Evolutionary conservation across 345 rosid genomes (phyloP).

Genomic region (Melaleuca alternifolia): DNA sequence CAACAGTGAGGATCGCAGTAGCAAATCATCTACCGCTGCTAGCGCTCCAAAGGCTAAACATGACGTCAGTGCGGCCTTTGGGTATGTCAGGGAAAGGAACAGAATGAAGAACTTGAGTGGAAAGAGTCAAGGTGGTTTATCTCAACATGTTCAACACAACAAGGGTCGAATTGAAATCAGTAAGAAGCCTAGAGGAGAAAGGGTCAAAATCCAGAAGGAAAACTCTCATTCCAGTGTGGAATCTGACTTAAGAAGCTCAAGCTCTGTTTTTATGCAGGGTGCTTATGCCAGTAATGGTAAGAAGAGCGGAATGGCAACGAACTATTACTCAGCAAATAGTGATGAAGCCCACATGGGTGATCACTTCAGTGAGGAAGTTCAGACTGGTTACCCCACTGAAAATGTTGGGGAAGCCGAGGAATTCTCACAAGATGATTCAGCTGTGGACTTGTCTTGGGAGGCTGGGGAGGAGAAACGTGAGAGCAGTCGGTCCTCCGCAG

Average conservation of each 20-base stretch:
- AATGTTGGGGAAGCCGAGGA: slow-evolving; percentile 31
- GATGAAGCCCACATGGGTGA: slow-evolving; percentile 37
- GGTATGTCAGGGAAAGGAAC: slow-evolving; percentile 31
- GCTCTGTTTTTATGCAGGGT: slow-evolving; percentile 73
- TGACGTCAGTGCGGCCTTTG: slow-evolving; percentile 24
- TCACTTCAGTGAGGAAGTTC: slow-evolving; percentile 32
- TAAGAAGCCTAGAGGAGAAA: slow-evolving; percentile 76
- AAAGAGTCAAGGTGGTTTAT: slow-evolving; percentile 25
- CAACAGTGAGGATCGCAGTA: slow-evolving; percentile 59
- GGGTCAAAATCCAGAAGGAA: slow-evolving; percentile 67
- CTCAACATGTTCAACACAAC: slow-evolving; percentile 36
- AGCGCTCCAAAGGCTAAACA: slow-evolving; percentile 42
- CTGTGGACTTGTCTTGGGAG: slow-evolving; percentile 29
- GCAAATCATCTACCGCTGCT: slow-evolving; percentile 74
- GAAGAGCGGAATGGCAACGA: slow-evolving; percentile 28
- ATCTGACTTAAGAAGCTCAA: slow-evolving; percentile 90
- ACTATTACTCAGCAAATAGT: slow-evolving; percentile 48
- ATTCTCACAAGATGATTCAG: slow-evolving; percentile 34
- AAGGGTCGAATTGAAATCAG: slow-evolving; percentile 40
- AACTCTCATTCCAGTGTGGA: slow-evolving; percentile 86
- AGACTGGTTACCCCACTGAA: slow-evolving; percentile 28
- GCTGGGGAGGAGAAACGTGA: slow-evolving; percentile 33
- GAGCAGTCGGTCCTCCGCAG: slow-evolving; percentile 21
- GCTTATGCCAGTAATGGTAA: slow-evolving; percentile 46
- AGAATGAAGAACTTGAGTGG: slow-evolving; percentile 33